Percentiles rank a stretch among this genome's conserved stretches.
phyloP scores from a whole-genome alignment of 2,329 filamentous ascomycete species.

The Chrysoporthe puriensis region DNA sequence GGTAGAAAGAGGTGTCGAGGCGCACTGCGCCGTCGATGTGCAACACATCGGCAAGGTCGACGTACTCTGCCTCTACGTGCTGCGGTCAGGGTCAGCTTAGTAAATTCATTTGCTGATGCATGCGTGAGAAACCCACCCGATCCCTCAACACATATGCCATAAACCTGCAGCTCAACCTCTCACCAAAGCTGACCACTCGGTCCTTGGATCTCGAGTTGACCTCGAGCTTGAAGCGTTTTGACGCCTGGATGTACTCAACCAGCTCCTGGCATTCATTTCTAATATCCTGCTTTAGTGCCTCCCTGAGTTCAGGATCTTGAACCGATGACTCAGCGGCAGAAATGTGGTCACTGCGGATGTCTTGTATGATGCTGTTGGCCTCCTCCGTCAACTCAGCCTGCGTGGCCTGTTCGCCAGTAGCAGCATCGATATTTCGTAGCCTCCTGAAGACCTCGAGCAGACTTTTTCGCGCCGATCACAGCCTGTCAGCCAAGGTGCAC shows the following conservation, averaged over 20 bases:
- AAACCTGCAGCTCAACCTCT: slow-evolving; percentile 92
- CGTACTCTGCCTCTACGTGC: slow-evolving; percentile 83
- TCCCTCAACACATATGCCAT: slow-evolving; percentile 86
- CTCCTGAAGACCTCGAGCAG: slow-evolving; percentile 64
- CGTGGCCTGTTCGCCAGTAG: slow-evolving; percentile 55
- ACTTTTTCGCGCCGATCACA: slow-evolving; percentile 37
- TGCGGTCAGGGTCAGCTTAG: slow-evolving; percentile 41
- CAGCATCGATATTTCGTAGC: slow-evolving; percentile 56
- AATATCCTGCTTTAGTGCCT: slow-evolving; percentile 67
- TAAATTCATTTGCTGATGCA: neutral
- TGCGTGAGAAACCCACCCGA: slow-evolving; percentile 46
- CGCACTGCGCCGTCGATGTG: slow-evolving; percentile 64
- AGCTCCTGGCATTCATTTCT: slow-evolving; percentile 80
- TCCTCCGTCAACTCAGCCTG: slow-evolving; percentile 61
- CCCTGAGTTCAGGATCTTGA: slow-evolving; percentile 57
- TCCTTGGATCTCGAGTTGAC: slow-evolving; percentile 80
- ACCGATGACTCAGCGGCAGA: slow-evolving; percentile 69
- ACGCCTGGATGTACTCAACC: slow-evolving; percentile 70
- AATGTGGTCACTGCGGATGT: slow-evolving; percentile 83
- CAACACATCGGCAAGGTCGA: slow-evolving; percentile 85
- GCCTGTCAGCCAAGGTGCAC: slow-evolving; percentile 11
- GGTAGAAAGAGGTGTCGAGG: slow-evolving; percentile 72
- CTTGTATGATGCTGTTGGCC: slow-evolving; percentile 75
- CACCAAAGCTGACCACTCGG: slow-evolving; percentile 90
- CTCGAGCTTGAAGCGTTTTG: slow-evolving; percentile 70